Evolutionary conservation across 2,329 filamentous ascomycete species (phyloP).

Genomic region (Aureobasidium uvarum): DNA sequence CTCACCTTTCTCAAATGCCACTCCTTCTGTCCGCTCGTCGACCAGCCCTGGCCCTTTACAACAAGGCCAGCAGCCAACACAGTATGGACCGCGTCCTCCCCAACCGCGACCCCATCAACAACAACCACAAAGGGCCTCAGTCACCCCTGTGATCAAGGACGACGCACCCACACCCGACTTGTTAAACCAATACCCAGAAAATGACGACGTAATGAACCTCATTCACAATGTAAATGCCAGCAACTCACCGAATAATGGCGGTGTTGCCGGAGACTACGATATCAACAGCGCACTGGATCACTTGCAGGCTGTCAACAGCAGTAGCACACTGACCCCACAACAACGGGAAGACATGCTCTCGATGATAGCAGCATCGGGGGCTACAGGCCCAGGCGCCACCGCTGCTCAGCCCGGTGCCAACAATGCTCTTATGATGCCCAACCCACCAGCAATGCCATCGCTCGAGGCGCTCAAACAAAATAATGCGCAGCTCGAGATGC

Average conservation of each 20-base stretch:
- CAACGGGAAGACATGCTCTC: constrained; percentile 50
- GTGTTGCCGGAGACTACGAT: constrained; percentile 38
- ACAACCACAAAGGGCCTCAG: constrained; percentile 28
- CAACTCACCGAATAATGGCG: constrained; percentile 37
- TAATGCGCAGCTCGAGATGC: constrained; percentile 71
- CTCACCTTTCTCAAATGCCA: constrained; percentile 27
- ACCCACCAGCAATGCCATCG: constrained; percentile 54
- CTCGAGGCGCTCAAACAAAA: constrained; percentile 66
- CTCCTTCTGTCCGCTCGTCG: constrained; percentile 28
- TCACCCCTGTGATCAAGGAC: constrained; percentile 42
- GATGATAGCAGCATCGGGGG: constrained; percentile 46
- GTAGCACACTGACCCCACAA: constrained; percentile 48
- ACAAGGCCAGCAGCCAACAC: constrained; percentile 17
- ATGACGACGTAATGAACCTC: constrained; percentile 52
- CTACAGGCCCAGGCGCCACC: constrained; percentile 30
- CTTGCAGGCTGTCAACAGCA: constrained; percentile 45
- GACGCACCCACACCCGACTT: constrained; percentile 43
- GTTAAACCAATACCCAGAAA: constrained; percentile 41
- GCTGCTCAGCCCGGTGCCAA: constrained; percentile 41
- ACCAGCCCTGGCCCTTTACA: constrained; percentile 22
- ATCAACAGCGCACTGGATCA: constrained; percentile 49
- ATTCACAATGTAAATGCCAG: constrained; percentile 48
- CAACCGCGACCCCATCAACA: constrained; percentile 2
- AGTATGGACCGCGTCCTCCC: not conserved
- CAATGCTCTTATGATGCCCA: constrained; percentile 58